Conservation (phyloP, 106 monocot genomes). For the Dactylorhiza incarnata region DNA sequence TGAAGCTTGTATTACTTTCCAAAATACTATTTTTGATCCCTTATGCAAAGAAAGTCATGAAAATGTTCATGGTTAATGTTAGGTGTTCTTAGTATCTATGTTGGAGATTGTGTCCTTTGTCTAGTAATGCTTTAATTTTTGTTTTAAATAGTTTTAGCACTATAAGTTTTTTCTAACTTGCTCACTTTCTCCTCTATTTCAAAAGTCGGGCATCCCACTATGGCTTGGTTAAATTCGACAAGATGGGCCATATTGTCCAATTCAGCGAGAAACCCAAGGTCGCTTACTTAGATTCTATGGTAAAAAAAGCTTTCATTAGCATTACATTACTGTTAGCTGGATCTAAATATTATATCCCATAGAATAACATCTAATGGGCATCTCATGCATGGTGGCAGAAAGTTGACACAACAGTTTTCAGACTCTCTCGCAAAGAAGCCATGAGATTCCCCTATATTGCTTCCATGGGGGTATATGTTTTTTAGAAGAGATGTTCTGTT, state of each 20-base stretch:
- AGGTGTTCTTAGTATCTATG: too few species aligned
- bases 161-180: neutral
- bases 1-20: too few species aligned
- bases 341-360: neutral
- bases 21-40: neutral
- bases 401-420: slow-evolving; percentile 46
- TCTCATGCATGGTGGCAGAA: slow-evolving; percentile 28
- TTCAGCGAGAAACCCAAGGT: slow-evolving; percentile 94
- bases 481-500: too few species aligned
- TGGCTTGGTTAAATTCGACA: slow-evolving; percentile 84
- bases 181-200: neutral
- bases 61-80: neutral
- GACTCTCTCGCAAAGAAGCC: slow-evolving; percentile 50
- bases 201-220: slow-evolving; percentile 84
- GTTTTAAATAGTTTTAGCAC: neutral
- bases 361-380: slow-evolving; percentile 2
- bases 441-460: too few species aligned
- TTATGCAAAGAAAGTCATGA: neutral
- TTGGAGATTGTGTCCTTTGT: too few species aligned
- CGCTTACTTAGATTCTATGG: slow-evolving; percentile 67
- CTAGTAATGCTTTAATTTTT: neutral
- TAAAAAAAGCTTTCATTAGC: slow-evolving; percentile 16
- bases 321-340: neutral
- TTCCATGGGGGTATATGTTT: too few species aligned
- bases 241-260: slow-evolving; percentile 51